Evolutionary conservation across 192 early-diverging fungal species (phyloP).

Genomic region (Globomyces pollinis-pini): DNA sequence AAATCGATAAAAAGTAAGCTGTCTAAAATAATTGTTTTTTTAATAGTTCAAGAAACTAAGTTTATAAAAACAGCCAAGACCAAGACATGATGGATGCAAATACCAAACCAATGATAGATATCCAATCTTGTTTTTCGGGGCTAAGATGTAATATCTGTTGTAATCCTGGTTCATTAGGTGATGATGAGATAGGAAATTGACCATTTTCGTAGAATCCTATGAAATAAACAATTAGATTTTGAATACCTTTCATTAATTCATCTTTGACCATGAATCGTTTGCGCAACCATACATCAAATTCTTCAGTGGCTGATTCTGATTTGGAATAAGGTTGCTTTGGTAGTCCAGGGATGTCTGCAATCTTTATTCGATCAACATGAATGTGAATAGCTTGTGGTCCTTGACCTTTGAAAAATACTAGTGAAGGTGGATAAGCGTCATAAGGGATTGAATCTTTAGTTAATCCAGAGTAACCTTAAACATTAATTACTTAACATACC

Average conservation of each 20-base stretch:
- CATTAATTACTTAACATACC: too few species aligned
- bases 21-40: too few species aligned
- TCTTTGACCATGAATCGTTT: constrained; percentile 80
- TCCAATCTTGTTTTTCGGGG: constrained; percentile 5
- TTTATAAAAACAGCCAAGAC: constrained; percentile 2
- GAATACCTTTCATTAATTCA: constrained; percentile 57
- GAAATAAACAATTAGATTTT: too few species aligned
- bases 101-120: constrained; percentile 7
- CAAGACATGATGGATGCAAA: neutral
- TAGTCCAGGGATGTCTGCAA: constrained; percentile 28
- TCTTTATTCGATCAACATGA: constrained; percentile 42
- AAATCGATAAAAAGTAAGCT: too few species aligned
- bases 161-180: neutral
- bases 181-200: constrained; percentile 31
- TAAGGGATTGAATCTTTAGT: constrained; percentile 51
- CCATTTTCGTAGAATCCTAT: constrained; percentile 79
- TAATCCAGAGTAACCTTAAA: constrained; percentile 80
- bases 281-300: constrained; percentile 71
- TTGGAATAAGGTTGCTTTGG: neutral
- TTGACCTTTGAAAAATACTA: constrained; percentile 63
- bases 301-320: neutral
- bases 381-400: constrained; percentile 77
- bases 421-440: constrained; percentile 68
- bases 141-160: neutral
- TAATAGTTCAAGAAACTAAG: too few species aligned